Base-by-base conservation (phyloP, 2,329 filamentous ascomycete genomes). In the Calonectria multiphialidica region DNA sequence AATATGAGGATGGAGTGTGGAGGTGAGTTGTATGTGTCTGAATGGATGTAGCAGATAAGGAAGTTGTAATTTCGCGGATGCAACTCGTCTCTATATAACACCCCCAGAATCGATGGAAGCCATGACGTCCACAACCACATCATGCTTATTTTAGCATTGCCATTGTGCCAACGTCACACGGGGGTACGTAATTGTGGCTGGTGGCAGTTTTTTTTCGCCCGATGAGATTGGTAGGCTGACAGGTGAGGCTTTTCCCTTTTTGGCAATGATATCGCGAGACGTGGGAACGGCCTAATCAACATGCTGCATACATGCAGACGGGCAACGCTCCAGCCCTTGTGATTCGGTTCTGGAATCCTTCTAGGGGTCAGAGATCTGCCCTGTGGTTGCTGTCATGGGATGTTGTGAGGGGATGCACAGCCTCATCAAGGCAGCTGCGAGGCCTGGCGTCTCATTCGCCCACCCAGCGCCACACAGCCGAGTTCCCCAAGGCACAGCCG, bases 291-390 rank as follows among this genome's bases (percentile, higher is more conserved):
- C n/a, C n/a, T n/a, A n/a, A n/a, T n/a, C n/a, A n/a, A n/a, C n/a
- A n/a, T n/a, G n/a, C n/a, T n/a, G n/a, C n/a, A n/a, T n/a, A n/a
- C n/a, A n/a, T n/a, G n/a, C n/a, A n/a, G n/a, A n/a, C n/a, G n/a
- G n/a, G n/a, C n/a, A n/a, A n/a, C n/a, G n/a, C n/a, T n/a, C n/a
- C n/a, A n/a, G n/a, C n/a, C n/a, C n/a, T n/a, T n/a, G n/a, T n/a
- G n/a, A n/a, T n/a, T n/a, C n/a, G n/a, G 30, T 68, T 68, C 55
- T 50, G 18, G 55, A 68, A 68, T 55, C 42, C 55, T 68, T 68
- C 55, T 61, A 40, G 40, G 40, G n/a, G 65, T 9, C 13, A 8
- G 23, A 33, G 30, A 37, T 28, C 28, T 35, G 13, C 23, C 55
- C 47, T 40, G 35, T 2, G 35, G 44, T 44, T 45, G 44, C n/a